These are phyloP conservation scores for Fusarium pininemorale DNA, from an alignment of 2,329 filamentous ascomycete species.

Conservation along the genomic window DNA sequence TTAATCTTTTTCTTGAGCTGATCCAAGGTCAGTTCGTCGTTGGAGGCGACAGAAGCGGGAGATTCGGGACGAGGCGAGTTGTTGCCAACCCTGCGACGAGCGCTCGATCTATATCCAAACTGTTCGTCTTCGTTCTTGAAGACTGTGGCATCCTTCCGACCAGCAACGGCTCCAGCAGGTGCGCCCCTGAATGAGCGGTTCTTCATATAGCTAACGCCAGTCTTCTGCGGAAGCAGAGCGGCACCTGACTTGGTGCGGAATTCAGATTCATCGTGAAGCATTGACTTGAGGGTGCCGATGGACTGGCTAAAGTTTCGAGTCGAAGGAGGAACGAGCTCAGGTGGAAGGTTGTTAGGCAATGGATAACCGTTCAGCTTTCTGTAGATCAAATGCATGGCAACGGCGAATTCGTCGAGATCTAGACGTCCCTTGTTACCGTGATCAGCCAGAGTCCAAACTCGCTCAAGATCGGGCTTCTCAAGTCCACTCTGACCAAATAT, in stretches of 20 bases:
- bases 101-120: slow-evolving; percentile 91
- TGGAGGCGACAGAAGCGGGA: slow-evolving; percentile 73
- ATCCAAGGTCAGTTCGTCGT: slow-evolving; percentile 85
- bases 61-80: slow-evolving; percentile 84
- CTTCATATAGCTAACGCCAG: slow-evolving; percentile 98
- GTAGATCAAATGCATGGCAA: slow-evolving; percentile 99
- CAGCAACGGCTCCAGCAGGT: slow-evolving; percentile 63
- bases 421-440: slow-evolving; percentile 93
- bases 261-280: slow-evolving; percentile 90
- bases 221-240: slow-evolving; percentile 90
- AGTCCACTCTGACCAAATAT: slow-evolving; percentile 97
- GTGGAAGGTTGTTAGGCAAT: slow-evolving; percentile 83
- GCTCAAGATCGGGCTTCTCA: slow-evolving; percentile 88
- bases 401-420: slow-evolving; percentile 96
- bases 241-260: slow-evolving; percentile 88
- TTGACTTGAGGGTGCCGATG: slow-evolving; percentile 89
- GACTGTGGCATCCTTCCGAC: slow-evolving; percentile 92
- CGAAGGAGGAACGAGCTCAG: slow-evolving; percentile 93
- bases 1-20: slow-evolving; percentile 92
- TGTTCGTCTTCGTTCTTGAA: slow-evolving; percentile 97
- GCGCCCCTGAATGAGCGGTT: slow-evolving; percentile 86
- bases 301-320: slow-evolving; percentile 93
- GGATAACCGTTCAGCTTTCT: slow-evolving; percentile 96
- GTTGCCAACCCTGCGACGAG: slow-evolving; percentile 83
- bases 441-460: slow-evolving; percentile 94